Evolutionary conservation across 2,329 filamentous ascomycete species (phyloP).

Genomic region (Arthrinium phaeospermum): DNA sequence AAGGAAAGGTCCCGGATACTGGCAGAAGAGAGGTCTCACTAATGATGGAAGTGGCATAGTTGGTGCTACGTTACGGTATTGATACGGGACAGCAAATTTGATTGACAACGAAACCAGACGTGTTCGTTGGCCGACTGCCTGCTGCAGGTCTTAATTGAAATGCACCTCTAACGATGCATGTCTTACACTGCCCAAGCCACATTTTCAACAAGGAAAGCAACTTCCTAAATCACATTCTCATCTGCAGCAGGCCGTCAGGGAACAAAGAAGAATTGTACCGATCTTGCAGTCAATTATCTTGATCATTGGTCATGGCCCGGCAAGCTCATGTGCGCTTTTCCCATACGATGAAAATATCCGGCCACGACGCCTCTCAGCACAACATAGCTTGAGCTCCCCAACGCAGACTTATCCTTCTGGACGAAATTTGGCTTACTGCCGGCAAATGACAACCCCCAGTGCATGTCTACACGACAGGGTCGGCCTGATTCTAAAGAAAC

Average conservation of each 20-base stretch:
- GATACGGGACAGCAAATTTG: neutral
- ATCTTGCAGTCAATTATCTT: neutral
- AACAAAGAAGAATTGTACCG: neutral
- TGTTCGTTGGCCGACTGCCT: neutral
- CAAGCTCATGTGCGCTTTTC: neutral
- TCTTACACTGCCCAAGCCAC: neutral
- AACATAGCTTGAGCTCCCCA: no score
- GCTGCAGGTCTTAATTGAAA: neutral
- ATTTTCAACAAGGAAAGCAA: neutral
- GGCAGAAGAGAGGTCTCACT: neutral
- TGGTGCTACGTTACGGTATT: neutral
- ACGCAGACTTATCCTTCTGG: no score
- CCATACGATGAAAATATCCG: no score
- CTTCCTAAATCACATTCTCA: neutral
- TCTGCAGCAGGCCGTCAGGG: neutral
- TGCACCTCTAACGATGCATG: neutral
- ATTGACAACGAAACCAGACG: neutral
- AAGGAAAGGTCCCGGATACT: neutral
- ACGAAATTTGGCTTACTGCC: no score
- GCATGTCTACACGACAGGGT: no score
- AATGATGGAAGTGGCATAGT: neutral
- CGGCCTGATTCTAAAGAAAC: neutral
- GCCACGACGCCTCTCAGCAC: no score
- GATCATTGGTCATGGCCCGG: neutral
- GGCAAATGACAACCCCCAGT: no score